phyloP scores from a whole-genome alignment of 169 alveolate species.

The Theileria sp. region DNA sequence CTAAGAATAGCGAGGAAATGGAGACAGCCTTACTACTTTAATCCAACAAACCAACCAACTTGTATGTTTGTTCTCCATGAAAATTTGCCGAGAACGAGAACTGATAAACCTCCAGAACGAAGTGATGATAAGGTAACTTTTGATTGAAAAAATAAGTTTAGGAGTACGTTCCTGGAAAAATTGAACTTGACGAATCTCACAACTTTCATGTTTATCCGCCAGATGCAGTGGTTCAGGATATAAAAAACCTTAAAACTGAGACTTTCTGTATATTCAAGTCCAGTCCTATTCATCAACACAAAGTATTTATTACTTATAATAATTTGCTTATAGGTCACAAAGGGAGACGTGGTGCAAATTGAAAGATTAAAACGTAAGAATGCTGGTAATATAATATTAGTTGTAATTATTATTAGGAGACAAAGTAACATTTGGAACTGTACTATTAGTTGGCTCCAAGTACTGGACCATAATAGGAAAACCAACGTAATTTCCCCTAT shows the following conservation, averaged over 20 bases:
- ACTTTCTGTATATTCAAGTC: conserved; percentile 75
- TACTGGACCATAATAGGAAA: conserved; percentile 87
- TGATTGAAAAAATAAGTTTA: neutral
- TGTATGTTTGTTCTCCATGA: conserved; percentile 74
- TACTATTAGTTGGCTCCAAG: conserved; percentile 79
- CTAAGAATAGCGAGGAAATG: conserved; percentile 77
- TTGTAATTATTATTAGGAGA: conserved; percentile 45
- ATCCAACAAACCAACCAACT: conserved; percentile 69
- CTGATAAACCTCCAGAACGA: conserved; percentile 3
- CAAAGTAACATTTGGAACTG: conserved; percentile 81
- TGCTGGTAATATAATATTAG: conserved; percentile 70
- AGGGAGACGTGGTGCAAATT: conserved; percentile 85
- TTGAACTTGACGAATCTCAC: conserved; percentile 31
- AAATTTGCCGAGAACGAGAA: conserved; percentile 71
- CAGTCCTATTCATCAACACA: conserved; percentile 70
- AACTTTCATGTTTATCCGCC: conserved; percentile 74
- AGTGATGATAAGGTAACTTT: neutral
- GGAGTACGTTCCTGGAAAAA: conserved; percentile 26
- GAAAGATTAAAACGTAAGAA: conserved; percentile 76
- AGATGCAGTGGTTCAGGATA: conserved; percentile 31
- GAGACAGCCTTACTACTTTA: conserved; percentile 73
- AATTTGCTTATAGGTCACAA: conserved; percentile 67
- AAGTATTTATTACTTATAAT: conserved; percentile 27
- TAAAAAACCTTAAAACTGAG: conserved; percentile 38
- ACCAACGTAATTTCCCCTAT: conserved; percentile 69